phyloP scores from a whole-genome alignment of 2,329 filamentous ascomycete species.

The Neofusicoccum kwambonambiense region DNA sequence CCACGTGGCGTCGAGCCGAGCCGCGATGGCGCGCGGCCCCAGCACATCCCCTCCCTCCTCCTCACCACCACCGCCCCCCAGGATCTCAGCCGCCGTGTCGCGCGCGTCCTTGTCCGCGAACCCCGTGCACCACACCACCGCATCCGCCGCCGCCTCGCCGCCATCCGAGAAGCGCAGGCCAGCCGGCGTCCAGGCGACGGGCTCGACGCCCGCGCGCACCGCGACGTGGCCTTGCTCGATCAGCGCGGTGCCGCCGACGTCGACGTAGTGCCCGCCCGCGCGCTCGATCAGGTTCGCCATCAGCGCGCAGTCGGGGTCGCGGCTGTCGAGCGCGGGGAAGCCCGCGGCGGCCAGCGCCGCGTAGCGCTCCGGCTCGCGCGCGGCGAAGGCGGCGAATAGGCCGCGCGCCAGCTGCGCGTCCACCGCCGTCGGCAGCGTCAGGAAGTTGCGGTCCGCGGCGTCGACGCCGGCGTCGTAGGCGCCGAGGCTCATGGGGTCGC shows the following conservation, averaged over 20 bases:
- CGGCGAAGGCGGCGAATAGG: constrained; percentile 27
- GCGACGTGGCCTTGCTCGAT: constrained; percentile 38
- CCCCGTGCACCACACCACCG: constrained; percentile 49
- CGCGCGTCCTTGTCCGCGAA: constrained; percentile 43
- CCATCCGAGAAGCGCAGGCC: constrained; percentile 47
- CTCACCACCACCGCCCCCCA: constrained; percentile 18
- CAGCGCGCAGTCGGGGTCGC: constrained; percentile 18
- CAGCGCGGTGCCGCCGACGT: constrained; percentile 44
- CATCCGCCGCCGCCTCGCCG: constrained; percentile 42
- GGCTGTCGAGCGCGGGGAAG: constrained; percentile 42
- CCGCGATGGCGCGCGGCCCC: constrained; percentile 30
- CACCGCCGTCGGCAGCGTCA: background rate
- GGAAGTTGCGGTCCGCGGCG: constrained; percentile 27
- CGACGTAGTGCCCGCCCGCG: constrained; percentile 50
- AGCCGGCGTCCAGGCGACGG: constrained; percentile 36
- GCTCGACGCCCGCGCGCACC: constrained; percentile 34
- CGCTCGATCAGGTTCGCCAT: constrained; percentile 36
- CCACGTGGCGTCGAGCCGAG: constrained; percentile 40
- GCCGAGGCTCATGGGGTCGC: constrained; percentile 28
- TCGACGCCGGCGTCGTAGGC: constrained; percentile 25
- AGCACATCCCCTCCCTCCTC: constrained; percentile 20
- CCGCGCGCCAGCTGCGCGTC: constrained; percentile 26
- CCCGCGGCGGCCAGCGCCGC: constrained; percentile 44
- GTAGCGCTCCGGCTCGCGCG: constrained; percentile 37
- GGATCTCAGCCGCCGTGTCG: constrained; percentile 25